Base-by-base conservation (phyloP, 2,329 filamentous ascomycete species). In the Beauveria pseudobassiana region DNA sequence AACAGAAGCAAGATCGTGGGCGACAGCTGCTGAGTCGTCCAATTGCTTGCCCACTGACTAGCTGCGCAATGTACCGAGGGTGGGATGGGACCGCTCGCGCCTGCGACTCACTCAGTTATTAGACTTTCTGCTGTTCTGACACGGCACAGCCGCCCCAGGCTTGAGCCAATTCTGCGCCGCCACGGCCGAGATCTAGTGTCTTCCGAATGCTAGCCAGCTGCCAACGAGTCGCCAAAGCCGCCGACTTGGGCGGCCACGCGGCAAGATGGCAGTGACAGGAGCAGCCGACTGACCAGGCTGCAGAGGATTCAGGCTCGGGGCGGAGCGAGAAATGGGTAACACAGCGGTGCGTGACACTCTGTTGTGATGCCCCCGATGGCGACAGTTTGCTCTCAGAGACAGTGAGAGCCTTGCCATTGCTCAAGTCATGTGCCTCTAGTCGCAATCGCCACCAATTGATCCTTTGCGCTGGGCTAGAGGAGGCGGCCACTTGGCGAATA, bases 91-190 rank as follows among this genome's bases (percentile, higher is more conserved):
- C 46, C 56, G 46, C 56, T 43, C 24, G 26, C 43, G 57, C 58
- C 58, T 60, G 50, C 50, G 40, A 54, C 42, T 54, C 50, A 46
- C 42, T 54, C 42, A 46, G 42, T 53, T 60, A 54, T 53, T 60
- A 60, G 58, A 53, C 50, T 60, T 60, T 53, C 26, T 28, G 42
- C 49, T 28, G 22, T 38, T 24, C 40, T 46, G 28, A 60, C 26
- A 54, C 30, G 18, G 50, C 20, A 40, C 38, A 54, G 28, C 28
- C 28, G 49, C 28, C n/a, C 49, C 22, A 30, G 30, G 16, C 40
- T 53, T 54, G 38, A 22, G 24, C 48, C 46, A 48, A 53, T 53
- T 18, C 49, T 26, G 49, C 49, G 26, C 20, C 58, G 58, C 50
- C 24, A 16, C 40, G 20, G 57, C 48, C 57, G 48, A 52, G 48